Evolutionary conservation across 441 rosid species (phyloP).

Genomic region (Bocquillonia castaneifolia): DNA sequence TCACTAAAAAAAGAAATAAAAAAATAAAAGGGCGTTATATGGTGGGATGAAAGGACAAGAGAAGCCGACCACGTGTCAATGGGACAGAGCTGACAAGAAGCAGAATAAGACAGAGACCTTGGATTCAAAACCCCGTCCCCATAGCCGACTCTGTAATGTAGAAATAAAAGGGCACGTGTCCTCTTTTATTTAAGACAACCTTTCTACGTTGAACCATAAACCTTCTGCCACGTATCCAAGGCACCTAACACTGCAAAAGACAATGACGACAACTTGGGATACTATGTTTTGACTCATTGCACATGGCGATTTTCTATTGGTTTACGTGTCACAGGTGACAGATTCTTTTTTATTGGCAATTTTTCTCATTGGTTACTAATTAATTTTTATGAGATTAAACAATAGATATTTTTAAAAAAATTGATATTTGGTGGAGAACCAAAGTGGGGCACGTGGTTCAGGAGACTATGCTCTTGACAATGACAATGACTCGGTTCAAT

Average conservation of each 20-base stretch:
- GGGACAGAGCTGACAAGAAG: slow-evolving; percentile 10
- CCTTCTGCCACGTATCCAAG: slow-evolving; percentile 23
- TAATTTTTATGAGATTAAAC: not conserved
- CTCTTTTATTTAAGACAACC: not conserved
- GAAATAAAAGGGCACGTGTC: slow-evolving; percentile 28
- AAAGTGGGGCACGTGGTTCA: slow-evolving; percentile 28
- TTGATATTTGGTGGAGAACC: slow-evolving; percentile 22
- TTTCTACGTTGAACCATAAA: slow-evolving; percentile 24
- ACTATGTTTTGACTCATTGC: slow-evolving; percentile 19
- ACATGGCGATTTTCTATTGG: slow-evolving; percentile 30
- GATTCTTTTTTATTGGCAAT: slow-evolving; percentile 29
- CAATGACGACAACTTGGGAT: slow-evolving; percentile 19
- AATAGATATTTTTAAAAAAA: not conserved
- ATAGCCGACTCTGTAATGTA: slow-evolving; percentile 25
- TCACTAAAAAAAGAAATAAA: no score
- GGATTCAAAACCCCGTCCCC: slow-evolving; percentile 24
- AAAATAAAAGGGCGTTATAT: not conserved
- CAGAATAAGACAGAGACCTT: slow-evolving; percentile 16
- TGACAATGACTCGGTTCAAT: slow-evolving; percentile 13
- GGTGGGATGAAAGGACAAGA: not conserved
- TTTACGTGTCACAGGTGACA: slow-evolving; percentile 25
- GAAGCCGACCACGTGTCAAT: slow-evolving; percentile 31
- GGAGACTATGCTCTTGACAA: slow-evolving; percentile 15
- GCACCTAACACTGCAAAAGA: slow-evolving; percentile 5
- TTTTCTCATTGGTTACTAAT: slow-evolving; percentile 20